Base-by-base conservation (phyloP, 2,329 filamentous ascomycete genomes). In the Colletotrichum sp. region DNA sequence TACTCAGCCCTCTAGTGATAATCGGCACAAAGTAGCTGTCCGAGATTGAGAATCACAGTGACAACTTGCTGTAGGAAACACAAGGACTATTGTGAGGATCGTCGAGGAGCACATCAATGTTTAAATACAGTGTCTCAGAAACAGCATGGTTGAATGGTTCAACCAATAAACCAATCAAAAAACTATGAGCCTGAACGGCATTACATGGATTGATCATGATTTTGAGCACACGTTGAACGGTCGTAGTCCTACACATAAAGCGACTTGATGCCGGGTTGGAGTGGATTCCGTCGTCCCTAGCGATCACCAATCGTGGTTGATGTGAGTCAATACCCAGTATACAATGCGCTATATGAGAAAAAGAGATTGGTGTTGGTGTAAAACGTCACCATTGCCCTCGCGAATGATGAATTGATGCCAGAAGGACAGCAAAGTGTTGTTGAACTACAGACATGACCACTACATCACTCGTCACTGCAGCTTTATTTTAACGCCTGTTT, bases 381-480 rank as follows among this genome's bases (percentile, higher is more conserved):
- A n/a, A n/a, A n/a, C n/a, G n/a, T n/a, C n/a, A n/a, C n/a, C n/a
- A n/a, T n/a, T 48, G 18, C 38, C 16, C 18, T 2, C 1, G 18
- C 0, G 18, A 48, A 12, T 48, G 38, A n/a, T 0, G 18, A n/a
- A 16, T 6, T 43, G 38, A 0, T 43, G 18, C 2, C 10, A 48
- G 18, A 48, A 48, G 7, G 18, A 10, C 3, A 48, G 38, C 18
- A n/a, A 7, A 6, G 1, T n/a, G 6, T 7, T 12, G 38, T 48
- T 21, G 18, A 4, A 48, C 1, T 10, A 48, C 38, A 43, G 38
- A 10, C 16, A n/a, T 43, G 2, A 1, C 8, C 16, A 18, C 8
- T n/a, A n/a, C n/a, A n/a, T n/a, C n/a, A n/a, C n/a, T n/a, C 8
- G 18, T 48, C 18, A 0, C 10, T 48, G 3, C 7, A 48, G 18